phyloP scores from a whole-genome alignment of 2,329 filamentous ascomycete genomes.

The Xylaria sp. region DNA sequence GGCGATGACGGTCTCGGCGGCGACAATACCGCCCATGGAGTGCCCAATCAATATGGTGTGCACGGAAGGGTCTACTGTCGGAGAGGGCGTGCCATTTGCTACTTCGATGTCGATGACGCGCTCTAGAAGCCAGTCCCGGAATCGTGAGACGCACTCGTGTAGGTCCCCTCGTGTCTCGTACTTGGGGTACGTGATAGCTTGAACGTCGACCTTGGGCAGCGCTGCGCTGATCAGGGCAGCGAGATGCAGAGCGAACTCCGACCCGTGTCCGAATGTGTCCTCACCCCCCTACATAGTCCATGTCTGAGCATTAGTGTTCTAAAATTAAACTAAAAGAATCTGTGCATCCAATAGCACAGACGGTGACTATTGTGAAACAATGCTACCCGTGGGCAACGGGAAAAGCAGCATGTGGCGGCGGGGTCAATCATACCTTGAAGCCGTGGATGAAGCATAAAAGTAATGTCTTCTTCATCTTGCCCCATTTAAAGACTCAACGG shows the following conservation, averaged over 20 bases:
- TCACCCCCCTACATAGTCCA: conserved; percentile 71
- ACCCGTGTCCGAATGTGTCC: conserved; percentile 75
- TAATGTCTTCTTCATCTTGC: conserved; percentile 79
- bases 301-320: conserved; percentile 9
- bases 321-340: neutral
- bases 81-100: conserved; percentile 63
- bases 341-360: neutral
- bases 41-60: conserved; percentile 50
- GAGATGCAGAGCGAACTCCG: conserved; percentile 78
- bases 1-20: conserved; percentile 84
- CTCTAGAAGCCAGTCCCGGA: conserved; percentile 87
- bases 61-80: conserved; percentile 50
- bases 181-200: conserved; percentile 78
- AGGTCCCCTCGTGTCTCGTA: conserved; percentile 87
- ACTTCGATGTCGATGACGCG: conserved; percentile 96
- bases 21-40: conserved; percentile 86
- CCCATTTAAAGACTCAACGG: conserved; percentile 45
- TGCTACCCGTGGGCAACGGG: neutral
- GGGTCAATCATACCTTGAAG: conserved; percentile 69
- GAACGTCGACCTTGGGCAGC: conserved; percentile 75
- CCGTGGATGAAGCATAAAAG: conserved; percentile 88
- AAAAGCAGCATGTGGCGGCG: neutral
- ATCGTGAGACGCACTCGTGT: conserved; percentile 74
- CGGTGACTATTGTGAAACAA: neutral
- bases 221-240: conserved; percentile 70